Conservation (phyloP, 305 asterid species). For the Rubia peregrina region DNA sequence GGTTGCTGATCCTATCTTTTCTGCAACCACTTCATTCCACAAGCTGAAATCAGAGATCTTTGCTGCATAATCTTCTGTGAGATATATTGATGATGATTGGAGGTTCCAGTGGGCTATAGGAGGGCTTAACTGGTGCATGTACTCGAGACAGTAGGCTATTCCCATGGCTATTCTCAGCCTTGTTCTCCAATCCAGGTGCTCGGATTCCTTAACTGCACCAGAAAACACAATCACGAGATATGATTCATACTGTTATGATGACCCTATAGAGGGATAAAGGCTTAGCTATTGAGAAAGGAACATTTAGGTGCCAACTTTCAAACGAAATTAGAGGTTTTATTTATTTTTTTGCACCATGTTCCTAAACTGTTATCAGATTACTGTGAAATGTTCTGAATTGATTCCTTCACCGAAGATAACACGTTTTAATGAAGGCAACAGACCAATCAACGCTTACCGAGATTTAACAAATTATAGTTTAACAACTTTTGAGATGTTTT, state of each 20-base stretch:
- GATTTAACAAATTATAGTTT: too few species aligned
- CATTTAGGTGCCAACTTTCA: too few species aligned
- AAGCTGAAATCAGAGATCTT: conserved; percentile 36
- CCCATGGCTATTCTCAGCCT: conserved; percentile 46
- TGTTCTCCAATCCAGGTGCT: conserved; percentile 39
- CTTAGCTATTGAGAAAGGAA: too few species aligned
- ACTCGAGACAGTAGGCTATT: conserved; percentile 42
- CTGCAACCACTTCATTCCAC: conserved; percentile 24
- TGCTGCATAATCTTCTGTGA: conserved; percentile 50
- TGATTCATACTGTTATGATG: background rate
- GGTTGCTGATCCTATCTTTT: conserved; percentile 19
- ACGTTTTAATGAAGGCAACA: too few species aligned
- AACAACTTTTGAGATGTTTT: too few species aligned
- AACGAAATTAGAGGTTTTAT: too few species aligned
- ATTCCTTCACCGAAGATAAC: too few species aligned
- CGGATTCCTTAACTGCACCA: conserved; percentile 35
- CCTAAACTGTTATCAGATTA: too few species aligned
- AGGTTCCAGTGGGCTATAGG: conserved; percentile 31
- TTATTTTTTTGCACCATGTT: too few species aligned
- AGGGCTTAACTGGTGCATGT: conserved; percentile 38
- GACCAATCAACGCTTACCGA: too few species aligned
- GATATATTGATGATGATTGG: conserved; percentile 33
- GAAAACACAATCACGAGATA: background rate
- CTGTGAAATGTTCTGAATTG: too few species aligned
- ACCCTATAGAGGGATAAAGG: too few species aligned